A percentile compares a stretch with the other conserved stretches of the same genome.
Conservation (phyloP, 148 eudicot species). For the Diospyros kaki region DNA sequence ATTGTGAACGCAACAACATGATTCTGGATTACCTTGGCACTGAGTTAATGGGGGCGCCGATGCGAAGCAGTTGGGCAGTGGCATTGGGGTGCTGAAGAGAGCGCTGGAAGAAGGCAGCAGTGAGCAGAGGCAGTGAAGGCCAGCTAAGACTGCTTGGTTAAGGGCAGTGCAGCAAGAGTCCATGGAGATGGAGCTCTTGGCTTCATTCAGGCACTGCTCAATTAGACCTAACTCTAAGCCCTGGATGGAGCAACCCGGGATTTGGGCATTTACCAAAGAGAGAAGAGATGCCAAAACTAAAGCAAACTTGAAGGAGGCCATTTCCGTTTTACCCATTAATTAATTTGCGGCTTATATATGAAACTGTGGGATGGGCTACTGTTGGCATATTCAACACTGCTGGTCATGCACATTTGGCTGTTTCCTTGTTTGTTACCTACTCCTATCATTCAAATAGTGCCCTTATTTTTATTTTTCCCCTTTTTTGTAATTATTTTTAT, state of each 20-base stretch:
- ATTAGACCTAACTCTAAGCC: conserved; percentile 8
- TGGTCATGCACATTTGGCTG: background rate
- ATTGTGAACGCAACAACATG: too few relatives aligned
- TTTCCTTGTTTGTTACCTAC: conserved; percentile 21
- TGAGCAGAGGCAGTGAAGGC: conserved; percentile 21
- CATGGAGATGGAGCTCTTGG: background rate
- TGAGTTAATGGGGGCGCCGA: conserved; percentile 24
- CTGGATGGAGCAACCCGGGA: conserved; percentile 18
- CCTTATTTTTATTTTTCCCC: background rate
- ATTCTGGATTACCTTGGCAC: conserved; percentile 22
- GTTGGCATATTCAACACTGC: background rate
- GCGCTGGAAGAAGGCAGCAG: conserved; percentile 9
- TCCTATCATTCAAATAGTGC: conserved; percentile 16
- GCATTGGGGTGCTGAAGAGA: background rate
- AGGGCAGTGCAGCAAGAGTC: conserved; percentile 26
- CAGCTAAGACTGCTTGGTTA: conserved; percentile 21
- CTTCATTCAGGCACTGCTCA: conserved; percentile 15
- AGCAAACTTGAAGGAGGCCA: background rate
- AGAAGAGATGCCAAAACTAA: conserved; percentile 1
- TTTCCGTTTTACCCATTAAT: background rate
- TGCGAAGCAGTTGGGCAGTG: conserved; percentile 22
- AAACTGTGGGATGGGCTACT: background rate
- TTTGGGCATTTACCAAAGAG: conserved; percentile 12
- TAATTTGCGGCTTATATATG: too few relatives aligned
- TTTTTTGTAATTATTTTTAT: too few relatives aligned